Evolutionary conservation across 225 moss, liverwort and hornwort species (phyloP), one percentile per base, ranked within the genome.

Genomic region (Polytrichum commune): DNA sequence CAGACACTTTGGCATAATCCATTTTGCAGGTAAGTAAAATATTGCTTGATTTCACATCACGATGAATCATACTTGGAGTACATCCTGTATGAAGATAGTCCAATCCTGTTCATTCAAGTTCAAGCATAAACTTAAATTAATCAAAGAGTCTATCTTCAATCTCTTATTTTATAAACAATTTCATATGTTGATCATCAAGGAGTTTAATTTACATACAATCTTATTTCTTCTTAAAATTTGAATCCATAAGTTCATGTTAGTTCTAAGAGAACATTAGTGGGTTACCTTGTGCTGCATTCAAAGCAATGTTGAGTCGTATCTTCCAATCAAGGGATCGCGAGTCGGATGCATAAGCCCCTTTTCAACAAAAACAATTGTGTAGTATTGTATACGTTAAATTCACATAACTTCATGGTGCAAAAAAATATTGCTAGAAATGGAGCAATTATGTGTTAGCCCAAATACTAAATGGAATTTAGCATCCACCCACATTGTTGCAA

Each of bases 31-130:
- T 75, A 68, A 82, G 79, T 33, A 82, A 27, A 53, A 82, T 82
- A 22, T 82, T 82, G 69, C 73, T 35, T 19, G 78, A 78, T 62
- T 82, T 82, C 56, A 82, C 75, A 53, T 82, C 82, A 19, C 79
- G 73, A 23, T 82, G 82, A 54, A 82, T 79, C 54, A 79, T 66
- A 65, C 79, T 73, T 2, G 78, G 82, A 66, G 1, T 66, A 65
- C 79, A 75, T 18, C 55, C 66, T 19, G 69, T 68, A 56, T 79
- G 82, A 4, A 82, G 53, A 25, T 82, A 79, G 5, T 79, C 73
- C 55, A 82, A 33, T 28, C 75, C 82, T 79, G 69, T 9, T 24
- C 28, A 56, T 26, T 5, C 55, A 18, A 35, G 8, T 8, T 35
- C 35, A 35, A 8, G 8, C 4, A 19, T n/a, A 6, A 5, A 22